Evolutionary conservation across 148 eudicot genomes (phyloP).

Genomic region (Beta vulgaris): DNA sequence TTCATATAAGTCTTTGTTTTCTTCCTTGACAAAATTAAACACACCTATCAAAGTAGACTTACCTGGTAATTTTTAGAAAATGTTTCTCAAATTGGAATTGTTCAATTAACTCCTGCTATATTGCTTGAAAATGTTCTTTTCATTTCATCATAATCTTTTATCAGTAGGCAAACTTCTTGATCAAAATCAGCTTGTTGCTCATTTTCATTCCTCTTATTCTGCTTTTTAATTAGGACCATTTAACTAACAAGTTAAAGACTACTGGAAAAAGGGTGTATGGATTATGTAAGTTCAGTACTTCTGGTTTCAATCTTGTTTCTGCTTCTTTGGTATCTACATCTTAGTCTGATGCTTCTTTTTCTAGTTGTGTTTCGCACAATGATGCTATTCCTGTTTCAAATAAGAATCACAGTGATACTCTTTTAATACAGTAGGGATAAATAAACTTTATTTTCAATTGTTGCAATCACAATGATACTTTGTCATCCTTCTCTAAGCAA

Average conservation of each 20-base stretch:
- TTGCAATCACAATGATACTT: not conserved
- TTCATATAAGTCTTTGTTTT: not conserved
- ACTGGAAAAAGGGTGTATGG: not conserved
- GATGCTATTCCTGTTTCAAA: no score
- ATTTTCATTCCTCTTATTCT: not conserved
- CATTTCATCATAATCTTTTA: not conserved
- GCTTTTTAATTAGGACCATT: not conserved
- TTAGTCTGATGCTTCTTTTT: no score
- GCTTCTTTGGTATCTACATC: no score
- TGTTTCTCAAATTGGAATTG: not conserved
- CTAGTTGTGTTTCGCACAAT: no score
- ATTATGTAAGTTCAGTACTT: not conserved
- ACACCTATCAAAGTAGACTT: not conserved
- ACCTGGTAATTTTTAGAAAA: not conserved
- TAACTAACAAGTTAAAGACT: not conserved
- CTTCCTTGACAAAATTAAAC: not conserved
- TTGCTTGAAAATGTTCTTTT: not conserved
- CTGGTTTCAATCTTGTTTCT: no score
- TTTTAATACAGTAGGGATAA: not conserved
- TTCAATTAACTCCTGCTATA: not conserved
- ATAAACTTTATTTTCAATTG: no score
- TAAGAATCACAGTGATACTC: no score
- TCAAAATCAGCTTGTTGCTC: not conserved
- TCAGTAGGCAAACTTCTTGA: not conserved
- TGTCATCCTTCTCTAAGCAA: not conserved